phyloP scores from a whole-genome alignment of 805 yeast genomes.

The Priceomyces haplophilus region DNA sequence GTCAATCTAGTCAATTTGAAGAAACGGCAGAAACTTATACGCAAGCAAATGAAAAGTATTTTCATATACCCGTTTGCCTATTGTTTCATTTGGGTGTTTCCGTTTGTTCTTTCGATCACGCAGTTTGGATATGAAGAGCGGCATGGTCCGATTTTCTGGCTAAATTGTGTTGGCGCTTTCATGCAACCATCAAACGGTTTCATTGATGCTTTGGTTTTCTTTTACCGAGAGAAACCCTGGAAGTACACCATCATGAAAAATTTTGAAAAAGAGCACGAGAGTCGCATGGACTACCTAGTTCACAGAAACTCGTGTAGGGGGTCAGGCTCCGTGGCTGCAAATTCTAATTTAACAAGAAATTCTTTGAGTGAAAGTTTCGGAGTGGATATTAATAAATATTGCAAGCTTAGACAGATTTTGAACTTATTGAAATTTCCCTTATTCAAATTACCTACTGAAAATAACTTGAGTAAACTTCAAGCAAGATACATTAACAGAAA shows the following conservation, averaged over 20 bases:
- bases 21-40: conserved; percentile 60
- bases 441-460: conserved; percentile 42
- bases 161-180: conserved; percentile 65
- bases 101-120: conserved; percentile 64
- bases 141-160: conserved; percentile 58
- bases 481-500: conserved; percentile 14
- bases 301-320: not conserved
- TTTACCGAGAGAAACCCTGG: conserved; percentile 82
- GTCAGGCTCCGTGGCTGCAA: conserved; percentile 20
- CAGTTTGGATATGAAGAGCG: conserved; percentile 46
- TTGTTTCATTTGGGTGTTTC: conserved; percentile 77
- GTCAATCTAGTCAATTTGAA: conserved; percentile 62
- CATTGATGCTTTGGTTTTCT: conserved; percentile 72
- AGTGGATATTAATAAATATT: conserved; percentile 27
- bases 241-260: conserved; percentile 40
- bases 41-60: conserved; percentile 73
- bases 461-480: conserved; percentile 23
- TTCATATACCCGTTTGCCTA: conserved; percentile 85
- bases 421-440: conserved; percentile 41
- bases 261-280: conserved; percentile 33
- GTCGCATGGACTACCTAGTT: conserved; percentile 23
- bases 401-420: conserved; percentile 39
- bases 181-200: conserved; percentile 79
- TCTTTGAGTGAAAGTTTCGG: conserved; percentile 29
- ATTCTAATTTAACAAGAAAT: conserved; percentile 18